Conservation (phyloP, 352 stramenopile species). For the Phytopythium helicoides region DNA sequence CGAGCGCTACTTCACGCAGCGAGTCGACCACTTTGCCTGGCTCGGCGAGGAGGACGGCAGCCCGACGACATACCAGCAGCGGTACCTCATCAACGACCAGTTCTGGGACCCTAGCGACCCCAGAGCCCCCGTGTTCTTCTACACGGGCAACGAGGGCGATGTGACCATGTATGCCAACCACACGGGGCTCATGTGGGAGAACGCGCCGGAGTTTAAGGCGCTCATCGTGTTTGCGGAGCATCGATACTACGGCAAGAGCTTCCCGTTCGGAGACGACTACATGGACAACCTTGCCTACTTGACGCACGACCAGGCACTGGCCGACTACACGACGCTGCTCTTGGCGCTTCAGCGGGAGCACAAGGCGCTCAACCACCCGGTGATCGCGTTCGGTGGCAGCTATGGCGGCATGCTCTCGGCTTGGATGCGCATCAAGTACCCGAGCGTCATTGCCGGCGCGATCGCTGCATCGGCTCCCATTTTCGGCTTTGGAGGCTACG, state of each 20-base stretch:
- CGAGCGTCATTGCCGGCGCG: constrained; percentile 85
- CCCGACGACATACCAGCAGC: constrained; percentile 75
- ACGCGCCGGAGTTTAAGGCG: constrained; percentile 85
- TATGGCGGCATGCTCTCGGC: constrained; percentile 95
- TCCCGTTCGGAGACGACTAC: constrained; percentile 74
- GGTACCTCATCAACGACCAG: constrained; percentile 89
- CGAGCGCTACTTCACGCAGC: constrained; percentile 85
- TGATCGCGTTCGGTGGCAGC: constrained; percentile 95
- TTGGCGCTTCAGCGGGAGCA: constrained; percentile 78
- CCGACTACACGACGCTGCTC: constrained; percentile 91
- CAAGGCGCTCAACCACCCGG: constrained; percentile 64
- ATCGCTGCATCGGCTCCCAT: constrained; percentile 95
- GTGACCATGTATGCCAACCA: constrained; percentile 94
- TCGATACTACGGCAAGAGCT: constrained; percentile 93
- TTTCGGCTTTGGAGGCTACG: constrained; percentile 79
- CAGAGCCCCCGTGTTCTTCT: constrained; percentile 90
- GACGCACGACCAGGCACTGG: constrained; percentile 91
- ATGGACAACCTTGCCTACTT: constrained; percentile 81
- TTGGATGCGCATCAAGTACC: constrained; percentile 97
- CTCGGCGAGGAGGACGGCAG: constrained; percentile 24
- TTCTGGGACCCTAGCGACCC: constrained; percentile 68
- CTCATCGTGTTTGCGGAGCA: constrained; percentile 95
- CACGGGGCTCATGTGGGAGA: constrained; percentile 95
- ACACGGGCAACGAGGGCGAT: constrained; percentile 94
- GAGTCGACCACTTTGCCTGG: constrained; percentile 89